These are phyloP conservation scores for Physcomitrellopsis africana DNA, from an alignment of 225 moss, liverwort and hornwort species.

Conservation along the genomic window DNA sequence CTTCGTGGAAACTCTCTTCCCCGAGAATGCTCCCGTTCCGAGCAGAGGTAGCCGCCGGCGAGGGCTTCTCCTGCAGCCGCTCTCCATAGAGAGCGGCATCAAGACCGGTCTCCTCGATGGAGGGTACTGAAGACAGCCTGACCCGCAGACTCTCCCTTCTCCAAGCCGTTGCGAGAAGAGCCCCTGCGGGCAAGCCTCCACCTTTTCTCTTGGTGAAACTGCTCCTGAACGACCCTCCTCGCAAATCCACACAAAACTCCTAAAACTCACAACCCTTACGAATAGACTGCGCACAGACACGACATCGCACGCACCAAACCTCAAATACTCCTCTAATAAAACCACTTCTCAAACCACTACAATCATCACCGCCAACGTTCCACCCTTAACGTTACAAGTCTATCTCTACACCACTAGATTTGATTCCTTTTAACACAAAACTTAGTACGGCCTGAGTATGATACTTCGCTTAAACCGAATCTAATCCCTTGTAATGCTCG, in stretches of 20 bases:
- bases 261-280: background rate
- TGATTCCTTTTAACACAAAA: no score
- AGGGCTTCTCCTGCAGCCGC: conserved; percentile 48
- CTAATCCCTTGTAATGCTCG: no score
- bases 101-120: conserved; percentile 90
- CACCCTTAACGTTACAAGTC: no score
- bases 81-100: conserved; percentile 78
- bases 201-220: background rate
- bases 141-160: conserved; percentile 71
- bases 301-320: no score
- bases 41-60: conserved; percentile 25
- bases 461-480: no score
- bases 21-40: conserved; percentile 26
- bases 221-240: background rate
- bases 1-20: conserved; percentile 55
- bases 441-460: no score
- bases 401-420: no score
- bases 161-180: conserved; percentile 69
- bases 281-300: no score
- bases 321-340: no score
- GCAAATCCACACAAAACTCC: background rate
- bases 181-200: conserved; percentile 67
- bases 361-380: no score
- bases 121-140: conserved; percentile 78
- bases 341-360: no score